A percentile compares a stretch with the other conserved stretches of the same genome.
Conservation (phyloP, 2,329 filamentous ascomycete genomes). For the Colletotrichum sp. region DNA sequence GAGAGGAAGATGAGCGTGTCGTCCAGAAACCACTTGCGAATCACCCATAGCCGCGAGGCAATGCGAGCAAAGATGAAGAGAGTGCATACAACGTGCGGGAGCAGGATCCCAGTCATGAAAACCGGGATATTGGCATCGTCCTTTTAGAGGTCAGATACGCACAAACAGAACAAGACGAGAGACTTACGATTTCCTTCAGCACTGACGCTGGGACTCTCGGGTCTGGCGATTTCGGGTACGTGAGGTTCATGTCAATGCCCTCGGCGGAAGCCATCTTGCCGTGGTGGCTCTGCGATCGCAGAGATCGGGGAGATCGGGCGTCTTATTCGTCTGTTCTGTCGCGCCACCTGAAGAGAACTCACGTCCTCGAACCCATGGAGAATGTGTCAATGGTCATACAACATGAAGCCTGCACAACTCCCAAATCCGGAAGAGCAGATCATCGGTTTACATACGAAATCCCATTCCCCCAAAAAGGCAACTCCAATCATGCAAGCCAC, state of each 20-base stretch:
- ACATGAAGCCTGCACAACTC: background rate
- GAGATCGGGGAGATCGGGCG: background rate
- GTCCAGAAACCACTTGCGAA: constrained; percentile 37
- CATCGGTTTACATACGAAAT: background rate
- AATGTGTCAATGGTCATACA: background rate
- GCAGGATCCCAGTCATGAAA: constrained; percentile 33
- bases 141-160: background rate
- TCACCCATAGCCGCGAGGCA: constrained; percentile 30
- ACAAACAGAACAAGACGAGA: background rate
- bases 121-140: constrained; percentile 24
- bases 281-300: background rate
- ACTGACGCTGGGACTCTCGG: background rate
- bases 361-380: background rate
- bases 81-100: constrained; percentile 36
- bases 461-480: background rate
- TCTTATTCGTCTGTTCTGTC: background rate
- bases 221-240: background rate
- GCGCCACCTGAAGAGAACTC: background rate
- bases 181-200: constrained; percentile 2
- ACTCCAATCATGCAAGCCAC: background rate
- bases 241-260: background rate
- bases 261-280: background rate
- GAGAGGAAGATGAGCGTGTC: constrained; percentile 35
- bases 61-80: constrained; percentile 31
- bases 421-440: background rate